These are phyloP conservation scores for Candida ponderosae DNA, from an alignment of 805 yeast species.

Conservation along the genomic window DNA sequence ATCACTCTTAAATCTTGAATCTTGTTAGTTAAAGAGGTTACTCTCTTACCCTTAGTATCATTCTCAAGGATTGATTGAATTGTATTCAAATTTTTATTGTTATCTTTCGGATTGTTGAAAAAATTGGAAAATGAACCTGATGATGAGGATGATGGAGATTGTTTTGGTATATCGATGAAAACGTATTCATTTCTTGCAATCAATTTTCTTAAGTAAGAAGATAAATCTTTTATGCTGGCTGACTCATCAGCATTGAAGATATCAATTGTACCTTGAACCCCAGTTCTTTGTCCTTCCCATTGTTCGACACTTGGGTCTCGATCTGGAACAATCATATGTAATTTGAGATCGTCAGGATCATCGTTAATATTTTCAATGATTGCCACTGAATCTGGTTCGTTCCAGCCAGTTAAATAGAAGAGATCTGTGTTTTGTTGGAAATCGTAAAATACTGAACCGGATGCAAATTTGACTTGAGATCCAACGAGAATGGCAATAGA, in stretches of 20 bases:
- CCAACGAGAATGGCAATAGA: constrained; percentile 75
- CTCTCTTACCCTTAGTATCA: constrained; percentile 23
- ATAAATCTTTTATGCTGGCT: constrained; percentile 38
- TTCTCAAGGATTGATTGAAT: constrained; percentile 19
- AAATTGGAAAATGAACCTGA: constrained; percentile 21
- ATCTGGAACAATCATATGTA: constrained; percentile 83
- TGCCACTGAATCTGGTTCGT: constrained; percentile 76
- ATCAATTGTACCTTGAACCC: constrained; percentile 72
- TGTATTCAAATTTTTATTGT: constrained; percentile 18
- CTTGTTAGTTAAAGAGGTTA: constrained; percentile 34
- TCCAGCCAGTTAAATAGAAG: constrained; percentile 84
- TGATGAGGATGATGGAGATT: constrained; percentile 10
- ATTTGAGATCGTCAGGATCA: constrained; percentile 42
- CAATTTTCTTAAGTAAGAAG: constrained; percentile 36
- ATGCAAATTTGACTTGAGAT: constrained; percentile 62
- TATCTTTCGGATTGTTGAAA: constrained; percentile 18
- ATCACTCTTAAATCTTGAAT: constrained; percentile 50
- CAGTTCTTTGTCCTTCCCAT: constrained; percentile 95
- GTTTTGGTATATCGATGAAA: constrained; percentile 42
- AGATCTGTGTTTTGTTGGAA: constrained; percentile 91
- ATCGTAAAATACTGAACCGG: constrained; percentile 86
- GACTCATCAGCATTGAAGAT: constrained; percentile 84
- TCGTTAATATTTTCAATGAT: constrained; percentile 54
- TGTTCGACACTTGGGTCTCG: constrained; percentile 70
- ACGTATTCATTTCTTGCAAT: constrained; percentile 41